Evolutionary conservation across 768 basidiomycete genomes (phyloP), one percentile per base, ranked within the genome.

Genomic region (Ramaria sp.): DNA sequence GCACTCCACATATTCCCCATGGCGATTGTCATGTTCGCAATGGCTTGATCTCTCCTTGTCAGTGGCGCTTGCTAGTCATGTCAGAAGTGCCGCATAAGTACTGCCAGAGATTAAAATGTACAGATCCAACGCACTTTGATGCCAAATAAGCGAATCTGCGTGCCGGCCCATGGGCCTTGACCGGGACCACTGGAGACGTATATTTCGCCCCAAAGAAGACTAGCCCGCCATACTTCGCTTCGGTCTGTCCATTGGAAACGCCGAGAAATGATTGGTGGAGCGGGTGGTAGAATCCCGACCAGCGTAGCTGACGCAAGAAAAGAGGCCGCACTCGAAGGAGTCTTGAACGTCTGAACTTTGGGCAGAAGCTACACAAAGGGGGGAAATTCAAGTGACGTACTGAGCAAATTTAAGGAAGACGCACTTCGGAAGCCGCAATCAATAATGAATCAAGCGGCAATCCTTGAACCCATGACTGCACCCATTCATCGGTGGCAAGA

Each of bases 401-500:
- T 9, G 24, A 47, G 34, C 0, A 20, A 37, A 39, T 27, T 27
- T 24, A n/a, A 7, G 6, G 13, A 3, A 30, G 41, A 48, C 32
- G 3, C 24, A 32, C 48, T n/a, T 48, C 37, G 34, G 53, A 30
- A 10, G 47, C 24, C 16, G 53, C 53, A n/a, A 55, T 16, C 12
- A 45, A 37, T 30, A 38, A 16, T 7, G 37, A 49, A 22, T 41
- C 36, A 9, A 55, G 38, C n/a, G 22, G 50, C 5, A 37, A 24
- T 22, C 47, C n/a, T 20, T 18, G 28, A 24, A 49, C 51, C 51
- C 53, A 55, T 28, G 53, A 55, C 20, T 55, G 53, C 59, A 91
- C 92, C 95, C 96, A 99, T 79, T 92, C 91, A 65, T 96, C 90
- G 3, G 92, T 96, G 10, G 96, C 93, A 7, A 94, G 74, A 67